Evolutionary conservation across 2,329 filamentous ascomycete species (phyloP).

Genomic region (Arthroderma sp.): DNA sequence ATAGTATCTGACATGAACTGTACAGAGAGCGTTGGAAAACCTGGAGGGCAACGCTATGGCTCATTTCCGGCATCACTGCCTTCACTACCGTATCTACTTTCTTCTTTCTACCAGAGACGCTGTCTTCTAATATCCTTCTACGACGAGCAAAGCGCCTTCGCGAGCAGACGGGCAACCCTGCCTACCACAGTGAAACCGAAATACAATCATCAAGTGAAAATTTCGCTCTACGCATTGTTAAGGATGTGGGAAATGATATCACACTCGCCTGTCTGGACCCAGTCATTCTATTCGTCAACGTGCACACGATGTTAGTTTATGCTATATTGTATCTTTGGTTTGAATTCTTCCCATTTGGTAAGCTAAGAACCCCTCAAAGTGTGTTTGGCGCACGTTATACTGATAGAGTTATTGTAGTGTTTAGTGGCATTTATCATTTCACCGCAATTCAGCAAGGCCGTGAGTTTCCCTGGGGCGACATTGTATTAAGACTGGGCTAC

Average conservation of each 20-base stretch:
- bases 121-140: constrained; percentile 7
- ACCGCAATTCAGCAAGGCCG: constrained; percentile 7
- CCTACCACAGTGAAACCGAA: constrained; percentile 7
- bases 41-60: not conserved
- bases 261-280: constrained; percentile 1
- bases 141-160: constrained; percentile 9
- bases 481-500: not conserved
- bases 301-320: constrained; percentile 11
- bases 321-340: constrained; percentile 13
- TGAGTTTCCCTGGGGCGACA: not conserved
- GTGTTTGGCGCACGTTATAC: not conserved
- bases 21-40: no score
- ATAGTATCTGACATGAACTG: not conserved
- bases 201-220: constrained; percentile 16
- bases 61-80: not conserved
- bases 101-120: constrained; percentile 7
- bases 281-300: constrained; percentile 2
- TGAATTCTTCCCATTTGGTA: constrained; percentile 13
- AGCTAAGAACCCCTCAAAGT: constrained; percentile 1
- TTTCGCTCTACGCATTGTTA: not conserved
- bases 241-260: constrained; percentile 2
- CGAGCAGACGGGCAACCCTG: constrained; percentile 4
- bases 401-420: constrained; percentile 2
- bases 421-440: constrained; percentile 9
- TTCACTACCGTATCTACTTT: not conserved